Evolutionary conservation across 2,329 filamentous ascomycete genomes (phyloP).

Genomic region (Hymenoscyphus repandus): DNA sequence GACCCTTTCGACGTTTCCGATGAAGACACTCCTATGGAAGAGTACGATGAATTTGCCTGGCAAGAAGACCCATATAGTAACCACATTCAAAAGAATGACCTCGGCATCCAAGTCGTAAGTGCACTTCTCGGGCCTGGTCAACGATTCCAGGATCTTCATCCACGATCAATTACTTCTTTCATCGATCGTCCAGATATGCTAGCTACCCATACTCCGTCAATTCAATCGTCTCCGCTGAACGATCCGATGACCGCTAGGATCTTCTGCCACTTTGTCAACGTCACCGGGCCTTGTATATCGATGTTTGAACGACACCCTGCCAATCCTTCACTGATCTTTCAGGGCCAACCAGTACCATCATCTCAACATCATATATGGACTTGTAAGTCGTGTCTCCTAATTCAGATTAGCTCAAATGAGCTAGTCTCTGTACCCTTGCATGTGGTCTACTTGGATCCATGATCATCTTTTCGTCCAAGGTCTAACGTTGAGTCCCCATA

Average conservation of each 20-base stretch:
- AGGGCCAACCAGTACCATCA: constrained; percentile 53
- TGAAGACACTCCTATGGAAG: constrained; percentile 57
- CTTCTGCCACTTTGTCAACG: constrained; percentile 88
- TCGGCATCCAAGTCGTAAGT: constrained; percentile 23
- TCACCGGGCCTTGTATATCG: constrained; percentile 80
- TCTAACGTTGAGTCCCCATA: constrained; percentile 23
- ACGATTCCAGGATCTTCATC: constrained; percentile 29
- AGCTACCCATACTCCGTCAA: constrained; percentile 61
- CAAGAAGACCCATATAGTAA: constrained; percentile 35
- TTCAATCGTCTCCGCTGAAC: constrained; percentile 66
- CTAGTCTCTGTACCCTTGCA: too few relatives aligned
- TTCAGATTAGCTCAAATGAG: too few relatives aligned
- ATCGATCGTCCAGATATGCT: constrained; percentile 43
- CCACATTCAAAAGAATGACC: constrained; percentile 28
- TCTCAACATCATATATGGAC: constrained; percentile 63
- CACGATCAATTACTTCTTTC: constrained; percentile 43
- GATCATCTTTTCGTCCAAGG: background rate
- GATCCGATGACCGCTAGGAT: constrained; percentile 75
- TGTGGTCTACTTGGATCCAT: background rate
- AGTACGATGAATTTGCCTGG: constrained; percentile 43
- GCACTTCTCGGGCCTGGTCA: constrained; percentile 26
- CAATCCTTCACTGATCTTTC: constrained; percentile 64
- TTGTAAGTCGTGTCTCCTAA: constrained; percentile 38
- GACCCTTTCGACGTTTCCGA: constrained; percentile 45
- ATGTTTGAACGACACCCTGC: constrained; percentile 79